Base-by-base conservation (phyloP, 176 grass and related monocot genomes). In the Eremochloa ophiuroides region DNA sequence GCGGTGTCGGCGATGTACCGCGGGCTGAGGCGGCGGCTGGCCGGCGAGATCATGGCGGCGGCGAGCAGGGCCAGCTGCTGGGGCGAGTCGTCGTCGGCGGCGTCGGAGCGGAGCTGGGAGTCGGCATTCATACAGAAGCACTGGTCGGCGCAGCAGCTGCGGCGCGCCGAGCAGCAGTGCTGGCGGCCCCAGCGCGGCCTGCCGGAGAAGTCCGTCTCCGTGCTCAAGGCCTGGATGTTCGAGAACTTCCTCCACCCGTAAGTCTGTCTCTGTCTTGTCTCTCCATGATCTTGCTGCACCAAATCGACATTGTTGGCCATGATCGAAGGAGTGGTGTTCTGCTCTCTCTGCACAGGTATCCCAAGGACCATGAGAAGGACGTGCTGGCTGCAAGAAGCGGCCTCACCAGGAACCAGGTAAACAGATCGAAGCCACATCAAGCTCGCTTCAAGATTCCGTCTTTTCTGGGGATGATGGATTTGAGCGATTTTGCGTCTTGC, bases 191-290 rank as follows among this genome's bases (percentile, higher is more conserved):
- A 93, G 71, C 89, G 95, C 70, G 95, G 95, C 47, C 74, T 94
- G 61, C 92, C 95, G 29, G 88, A 94, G 83, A 83, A 91, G 66
- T 93, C 90, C 10, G 95, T 98, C 29, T 84, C 95, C 16, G 95
- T 98, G 71, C 89, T 98, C 75, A 89, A 91, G 41, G 81, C 86
- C 16, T 98, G 95, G 95, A 73, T 98, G 92, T 98, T 98, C 62
- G 85, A 93, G 72, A 91, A 98, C 88, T 98, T 98, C 88, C 85
- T 98, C 41, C 88, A 87, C 67, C 95, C 95, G 95, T 98, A 78
- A 94, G 92, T 69, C 28, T 67, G 81, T 47, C 53, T n/a, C n/a
- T n/a, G n/a, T n/a, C n/a, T 1, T n/a, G 89, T 68, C 29, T 56
- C 81, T 48, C 6, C n/a, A 25, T 8, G 3, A 27, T 72, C 58